phyloP scores from a whole-genome alignment of 352 stramenopile genomes.

The Blastocystis sp. region DNA sequence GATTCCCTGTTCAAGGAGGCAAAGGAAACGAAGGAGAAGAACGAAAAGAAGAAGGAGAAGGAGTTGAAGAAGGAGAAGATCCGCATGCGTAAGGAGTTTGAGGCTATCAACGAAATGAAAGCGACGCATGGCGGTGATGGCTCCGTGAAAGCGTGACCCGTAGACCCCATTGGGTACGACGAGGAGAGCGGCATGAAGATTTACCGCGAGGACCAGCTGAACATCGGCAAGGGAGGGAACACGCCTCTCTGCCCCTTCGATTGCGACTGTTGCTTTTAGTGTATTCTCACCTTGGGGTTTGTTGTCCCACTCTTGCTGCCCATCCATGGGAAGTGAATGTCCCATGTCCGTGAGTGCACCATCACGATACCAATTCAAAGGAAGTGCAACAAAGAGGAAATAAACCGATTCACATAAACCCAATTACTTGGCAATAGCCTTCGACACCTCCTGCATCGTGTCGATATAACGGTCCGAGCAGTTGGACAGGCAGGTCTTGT shows the following conservation, averaged over 20 bases:
- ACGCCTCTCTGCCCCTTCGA: slow-evolving; percentile 69
- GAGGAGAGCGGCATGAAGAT: slow-evolving; percentile 58
- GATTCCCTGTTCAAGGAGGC: slow-evolving; percentile 38
- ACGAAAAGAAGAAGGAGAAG: slow-evolving; percentile 48
- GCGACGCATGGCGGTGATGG: slow-evolving; percentile 14
- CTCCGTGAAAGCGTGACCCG: not conserved
- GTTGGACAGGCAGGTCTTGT: slow-evolving; percentile 83
- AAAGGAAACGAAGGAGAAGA: slow-evolving; percentile 54
- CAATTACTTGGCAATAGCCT: slow-evolving; percentile 74
- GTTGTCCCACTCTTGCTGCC: too few species aligned
- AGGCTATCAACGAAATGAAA: slow-evolving; percentile 50
- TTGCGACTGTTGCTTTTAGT: slow-evolving; percentile 68
- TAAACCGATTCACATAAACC: too few species aligned
- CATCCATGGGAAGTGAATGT: too few species aligned
- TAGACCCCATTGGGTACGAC: slow-evolving; percentile 68
- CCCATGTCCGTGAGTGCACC: too few species aligned
- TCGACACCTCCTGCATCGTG: slow-evolving; percentile 83
- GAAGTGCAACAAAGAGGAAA: too few species aligned
- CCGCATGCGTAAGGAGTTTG: slow-evolving; percentile 33
- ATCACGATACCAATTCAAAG: too few species aligned
- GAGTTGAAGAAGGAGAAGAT: not conserved
- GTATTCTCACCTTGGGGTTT: too few species aligned
- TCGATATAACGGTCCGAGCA: slow-evolving; percentile 86
- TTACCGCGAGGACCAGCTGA: slow-evolving; percentile 58
- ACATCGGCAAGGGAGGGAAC: slow-evolving; percentile 67